Conservation (phyloP, 306 rosid species). For the Quercus parvula region DNA sequence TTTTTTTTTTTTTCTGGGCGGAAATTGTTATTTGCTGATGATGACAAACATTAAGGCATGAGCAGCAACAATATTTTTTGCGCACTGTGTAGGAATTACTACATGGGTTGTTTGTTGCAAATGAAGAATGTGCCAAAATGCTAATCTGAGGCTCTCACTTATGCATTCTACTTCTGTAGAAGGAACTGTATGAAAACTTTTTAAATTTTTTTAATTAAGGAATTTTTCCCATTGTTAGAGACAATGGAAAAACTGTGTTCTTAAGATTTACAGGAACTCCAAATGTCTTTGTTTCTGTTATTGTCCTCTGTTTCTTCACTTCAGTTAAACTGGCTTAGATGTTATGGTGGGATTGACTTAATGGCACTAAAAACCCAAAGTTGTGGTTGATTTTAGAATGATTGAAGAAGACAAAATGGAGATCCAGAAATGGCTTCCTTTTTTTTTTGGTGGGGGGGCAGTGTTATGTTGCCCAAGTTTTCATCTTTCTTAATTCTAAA, state of each 20-base stretch:
- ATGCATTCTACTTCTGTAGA: background rate
- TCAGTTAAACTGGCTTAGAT: background rate
- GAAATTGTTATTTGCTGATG: background rate
- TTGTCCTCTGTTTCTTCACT: background rate
- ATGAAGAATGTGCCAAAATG: slow-evolving; percentile 77
- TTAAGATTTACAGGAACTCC: background rate
- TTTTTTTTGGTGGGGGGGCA: background rate
- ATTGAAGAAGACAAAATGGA: background rate
- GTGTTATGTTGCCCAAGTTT: background rate
- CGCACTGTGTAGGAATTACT: slow-evolving; percentile 41
- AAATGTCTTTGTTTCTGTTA: background rate
- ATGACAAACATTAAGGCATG: slow-evolving; percentile 4
- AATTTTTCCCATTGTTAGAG: too few relatives aligned
- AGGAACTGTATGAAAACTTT: background rate
- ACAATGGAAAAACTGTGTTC: too few relatives aligned
- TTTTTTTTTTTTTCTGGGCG: background rate
- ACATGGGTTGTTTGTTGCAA: slow-evolving; percentile 55
- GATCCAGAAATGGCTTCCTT: background rate
- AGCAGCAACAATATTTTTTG: slow-evolving; percentile 32
- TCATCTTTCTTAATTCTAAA: background rate
- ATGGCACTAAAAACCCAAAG: background rate
- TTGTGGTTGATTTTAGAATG: background rate
- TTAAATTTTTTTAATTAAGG: too few relatives aligned
- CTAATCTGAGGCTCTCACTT: slow-evolving; percentile 61
- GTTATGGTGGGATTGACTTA: background rate